Conservation (phyloP, 805 yeast species). For the Myxozyma neotropica region DNA sequence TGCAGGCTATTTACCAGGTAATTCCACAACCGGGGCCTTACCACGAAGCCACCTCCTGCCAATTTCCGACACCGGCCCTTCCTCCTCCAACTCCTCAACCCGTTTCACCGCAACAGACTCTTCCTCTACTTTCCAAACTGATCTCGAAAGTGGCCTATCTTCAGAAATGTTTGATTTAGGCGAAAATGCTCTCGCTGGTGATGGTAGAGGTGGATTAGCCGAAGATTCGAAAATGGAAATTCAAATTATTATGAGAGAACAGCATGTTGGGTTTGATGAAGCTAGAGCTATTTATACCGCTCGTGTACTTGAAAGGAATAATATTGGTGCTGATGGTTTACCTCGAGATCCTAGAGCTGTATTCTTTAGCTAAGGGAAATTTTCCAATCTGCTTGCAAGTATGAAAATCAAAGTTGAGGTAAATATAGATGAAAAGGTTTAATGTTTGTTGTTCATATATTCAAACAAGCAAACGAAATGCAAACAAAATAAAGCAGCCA, state of each 20-base stretch:
- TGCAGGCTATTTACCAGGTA: constrained; percentile 30
- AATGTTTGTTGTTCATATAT: no score
- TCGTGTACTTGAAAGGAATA: constrained; percentile 51
- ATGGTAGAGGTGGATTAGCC: constrained; percentile 64
- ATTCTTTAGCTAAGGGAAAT: constrained; percentile 37
- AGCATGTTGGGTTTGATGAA: constrained; percentile 61
- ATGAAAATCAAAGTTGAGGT: no score
- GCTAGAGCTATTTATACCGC: constrained; percentile 62
- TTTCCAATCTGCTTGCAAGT: no score
- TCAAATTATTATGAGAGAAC: constrained; percentile 55
- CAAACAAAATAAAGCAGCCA: no score
- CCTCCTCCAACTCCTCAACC: background rate
- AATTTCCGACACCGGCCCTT: background rate
- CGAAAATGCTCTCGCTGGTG: constrained; percentile 49
- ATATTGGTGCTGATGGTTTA: constrained; percentile 64
- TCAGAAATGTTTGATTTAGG: constrained; percentile 61
- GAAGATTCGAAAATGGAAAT: constrained; percentile 56
- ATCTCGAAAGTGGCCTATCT: constrained; percentile 58
- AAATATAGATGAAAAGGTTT: no score
- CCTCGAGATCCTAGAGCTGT: constrained; percentile 70
- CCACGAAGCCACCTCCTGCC: constrained; percentile 21
- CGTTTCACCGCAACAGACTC: constrained; percentile 1
- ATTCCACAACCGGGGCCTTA: constrained; percentile 25
- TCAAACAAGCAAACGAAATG: no score
- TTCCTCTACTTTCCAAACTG: constrained; percentile 45